Evolutionary conservation across 768 basidiomycete species (phyloP), one percentile per base, ranked within the genome.

Genomic region (Collybia sordida): DNA sequence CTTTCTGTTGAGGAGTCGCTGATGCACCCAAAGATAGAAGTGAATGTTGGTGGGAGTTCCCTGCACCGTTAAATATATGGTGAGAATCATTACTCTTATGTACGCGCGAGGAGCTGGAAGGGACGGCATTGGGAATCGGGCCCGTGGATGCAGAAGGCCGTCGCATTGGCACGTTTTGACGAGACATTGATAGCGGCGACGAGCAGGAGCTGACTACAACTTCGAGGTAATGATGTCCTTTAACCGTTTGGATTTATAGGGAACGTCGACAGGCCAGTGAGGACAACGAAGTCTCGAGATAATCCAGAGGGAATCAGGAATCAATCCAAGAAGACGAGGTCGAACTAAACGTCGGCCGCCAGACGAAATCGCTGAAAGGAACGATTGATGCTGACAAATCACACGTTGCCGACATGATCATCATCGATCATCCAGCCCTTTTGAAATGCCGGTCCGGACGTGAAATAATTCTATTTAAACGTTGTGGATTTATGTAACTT

Each of bases 1-100:
- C 82, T 74, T 86, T 91, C 70, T 90, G 87, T 62, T 94, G 88
- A 1, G 87, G 85, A 1, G 81, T 82, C 6, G 78, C 72, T 28
- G 72, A 62, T 17, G 64, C 65, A 18, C 59, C 68, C 18, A 72
- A 54, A 6, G 71, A 64, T 7, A 65, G 62, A 18, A 70, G 58
- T 7, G 72, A 71, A 9, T 69, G 65, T n/a, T 63, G 64, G 28
- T 66, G 65, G 14, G 57, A 46, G n/a, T 44, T 37, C 22, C 50
- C 47, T 49, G 55, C 47, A 42, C 56, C 45, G 39, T 43, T 49
- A 46, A 71, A 63, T 9, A 56, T 67, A 52, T 80, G 78, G 53
- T 81, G 72, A 2, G 86, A 85, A 50, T 88, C 87, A 49, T 78
- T 82, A 60, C 78, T 82, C 67, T 74, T 79, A 60, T 86, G 85